A percentile compares a stretch with the other conserved stretches of the same genome.
phyloP scores from a whole-genome alignment of 306 rosid species.

The Citrullus amarus region DNA sequence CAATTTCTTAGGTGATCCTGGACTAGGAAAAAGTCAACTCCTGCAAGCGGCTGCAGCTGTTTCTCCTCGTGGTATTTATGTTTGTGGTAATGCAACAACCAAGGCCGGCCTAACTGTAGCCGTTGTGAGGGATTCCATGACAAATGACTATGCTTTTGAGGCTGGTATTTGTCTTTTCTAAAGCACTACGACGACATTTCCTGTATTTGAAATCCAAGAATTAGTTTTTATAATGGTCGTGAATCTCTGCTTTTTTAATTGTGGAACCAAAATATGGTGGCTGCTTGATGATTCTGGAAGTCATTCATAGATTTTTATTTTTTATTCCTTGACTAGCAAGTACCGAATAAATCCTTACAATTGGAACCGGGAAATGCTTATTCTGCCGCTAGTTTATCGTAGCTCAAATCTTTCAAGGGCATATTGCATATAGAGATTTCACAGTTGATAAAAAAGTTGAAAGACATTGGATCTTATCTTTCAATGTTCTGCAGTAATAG shows the following conservation, averaged over 20 bases:
- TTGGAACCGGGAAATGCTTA: neutral
- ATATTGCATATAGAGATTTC: neutral
- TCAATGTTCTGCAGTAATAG: neutral
- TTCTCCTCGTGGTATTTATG: conserved; percentile 92
- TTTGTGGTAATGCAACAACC: conserved; percentile 92
- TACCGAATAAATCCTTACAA: neutral
- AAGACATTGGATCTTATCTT: neutral
- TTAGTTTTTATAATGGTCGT: neutral
- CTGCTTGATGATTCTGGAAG: neutral
- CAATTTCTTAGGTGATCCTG: conserved; percentile 70
- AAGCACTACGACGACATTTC: neutral
- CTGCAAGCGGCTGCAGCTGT: conserved; percentile 90
- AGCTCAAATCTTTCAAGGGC: neutral
- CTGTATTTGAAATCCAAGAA: neutral
- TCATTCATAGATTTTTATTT: neutral
- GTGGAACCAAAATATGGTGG: neutral
- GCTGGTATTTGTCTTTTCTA: conserved; percentile 41
- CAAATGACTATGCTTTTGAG: conserved; percentile 84
- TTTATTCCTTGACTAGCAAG: neutral
- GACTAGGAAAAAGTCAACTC: conserved; percentile 89
- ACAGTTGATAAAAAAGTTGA: neutral
- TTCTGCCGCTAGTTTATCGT: neutral
- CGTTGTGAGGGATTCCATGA: conserved; percentile 82
- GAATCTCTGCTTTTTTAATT: neutral
- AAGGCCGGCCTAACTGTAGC: conserved; percentile 93